Percentiles rank a stretch among this genome's conserved stretches.
Evolutionary conservation across 768 basidiomycete species (phyloP).

Genomic region (Boletus edulis): DNA sequence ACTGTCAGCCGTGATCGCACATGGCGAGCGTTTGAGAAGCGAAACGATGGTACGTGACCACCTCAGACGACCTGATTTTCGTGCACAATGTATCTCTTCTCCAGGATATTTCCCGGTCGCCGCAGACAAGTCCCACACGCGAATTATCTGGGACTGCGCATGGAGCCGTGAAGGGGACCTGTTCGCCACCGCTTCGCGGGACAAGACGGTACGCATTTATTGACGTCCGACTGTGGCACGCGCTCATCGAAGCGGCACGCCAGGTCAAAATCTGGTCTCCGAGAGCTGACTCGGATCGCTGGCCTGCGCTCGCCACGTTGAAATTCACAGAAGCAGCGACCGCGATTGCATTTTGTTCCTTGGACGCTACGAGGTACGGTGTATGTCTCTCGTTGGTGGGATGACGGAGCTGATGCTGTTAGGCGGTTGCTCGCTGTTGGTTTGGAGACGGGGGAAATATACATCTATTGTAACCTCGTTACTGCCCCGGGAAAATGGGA

Average conservation of each 20-base stretch:
- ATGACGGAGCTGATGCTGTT: conserved; percentile 1
- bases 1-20: conserved; percentile 90
- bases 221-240: not conserved
- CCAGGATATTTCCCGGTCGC: conserved; percentile 62
- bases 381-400: conserved; percentile 8
- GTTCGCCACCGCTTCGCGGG: conserved; percentile 93
- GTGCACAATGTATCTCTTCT: not conserved
- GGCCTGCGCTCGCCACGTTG: conserved; percentile 59
- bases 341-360: conserved; percentile 64
- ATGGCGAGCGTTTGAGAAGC: conserved; percentile 77
- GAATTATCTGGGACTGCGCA: conserved; percentile 95
- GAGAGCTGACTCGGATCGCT: conserved; percentile 37
- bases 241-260: not conserved
- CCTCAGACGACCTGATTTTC: not conserved
- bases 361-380: conserved; percentile 39
- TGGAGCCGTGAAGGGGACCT: conserved; percentile 76
- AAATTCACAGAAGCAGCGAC: conserved; percentile 79
- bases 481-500: conserved; percentile 43
- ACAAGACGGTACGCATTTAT: conserved; percentile 71
- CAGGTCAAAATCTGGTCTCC: conserved; percentile 85
- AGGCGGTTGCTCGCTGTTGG: conserved; percentile 76
- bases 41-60: conserved; percentile 37
- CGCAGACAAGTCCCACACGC: conserved; percentile 79
- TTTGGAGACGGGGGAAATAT: conserved; percentile 76
- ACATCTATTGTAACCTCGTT: conserved; percentile 49